These are phyloP conservation scores for Debaryomycetaceae sp. DNA, from an alignment of 1,139 yeast species.

Conservation along the genomic window DNA sequence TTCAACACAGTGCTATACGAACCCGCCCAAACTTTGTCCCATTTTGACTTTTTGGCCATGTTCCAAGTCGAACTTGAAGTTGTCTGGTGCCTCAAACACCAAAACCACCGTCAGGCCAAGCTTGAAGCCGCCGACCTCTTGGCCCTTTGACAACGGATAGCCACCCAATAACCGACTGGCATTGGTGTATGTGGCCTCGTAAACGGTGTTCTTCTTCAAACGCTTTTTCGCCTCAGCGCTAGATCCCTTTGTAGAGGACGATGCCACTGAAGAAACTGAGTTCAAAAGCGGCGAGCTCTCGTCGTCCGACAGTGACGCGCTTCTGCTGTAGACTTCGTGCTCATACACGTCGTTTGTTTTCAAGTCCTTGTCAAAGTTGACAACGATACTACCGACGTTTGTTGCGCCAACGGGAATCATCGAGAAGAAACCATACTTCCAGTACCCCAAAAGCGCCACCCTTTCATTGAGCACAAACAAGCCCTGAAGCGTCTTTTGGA, in stretches of 20 bases:
- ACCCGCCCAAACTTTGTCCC: slow-evolving; percentile 73
- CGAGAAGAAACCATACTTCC: slow-evolving; percentile 96
- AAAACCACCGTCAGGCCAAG: slow-evolving; percentile 93
- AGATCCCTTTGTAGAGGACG: slow-evolving; percentile 12
- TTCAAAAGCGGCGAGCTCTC: slow-evolving; percentile 34
- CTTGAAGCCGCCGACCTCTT: slow-evolving; percentile 96
- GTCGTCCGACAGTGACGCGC: slow-evolving; percentile 8
- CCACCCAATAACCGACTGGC: slow-evolving; percentile 84
- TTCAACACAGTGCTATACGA: no score
- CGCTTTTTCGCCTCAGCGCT: slow-evolving; percentile 21
- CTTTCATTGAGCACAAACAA: slow-evolving; percentile 91
- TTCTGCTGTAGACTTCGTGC: slow-evolving; percentile 37
- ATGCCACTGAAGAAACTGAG: slow-evolving; percentile 14
- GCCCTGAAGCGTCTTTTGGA: slow-evolving; percentile 82
- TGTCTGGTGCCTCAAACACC: slow-evolving; percentile 90
- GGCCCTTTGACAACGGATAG: slow-evolving; percentile 83
- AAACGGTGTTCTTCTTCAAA: slow-evolving; percentile 73
- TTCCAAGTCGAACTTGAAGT: slow-evolving; percentile 64
- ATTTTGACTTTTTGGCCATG: slow-evolving; percentile 76
- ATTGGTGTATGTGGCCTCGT: slow-evolving; percentile 86
- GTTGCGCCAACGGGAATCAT: slow-evolving; percentile 99
- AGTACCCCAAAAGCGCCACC: slow-evolving; percentile 89
- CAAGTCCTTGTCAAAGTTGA: slow-evolving; percentile 88
- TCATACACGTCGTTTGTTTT: slow-evolving; percentile 75
- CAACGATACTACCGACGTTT: slow-evolving; percentile 90